Percentiles rank a stretch among this genome's conserved stretches.
Conservation (phyloP, 2,329 filamentous ascomycete genomes). For the Aspergillus puulaauensis region DNA sequence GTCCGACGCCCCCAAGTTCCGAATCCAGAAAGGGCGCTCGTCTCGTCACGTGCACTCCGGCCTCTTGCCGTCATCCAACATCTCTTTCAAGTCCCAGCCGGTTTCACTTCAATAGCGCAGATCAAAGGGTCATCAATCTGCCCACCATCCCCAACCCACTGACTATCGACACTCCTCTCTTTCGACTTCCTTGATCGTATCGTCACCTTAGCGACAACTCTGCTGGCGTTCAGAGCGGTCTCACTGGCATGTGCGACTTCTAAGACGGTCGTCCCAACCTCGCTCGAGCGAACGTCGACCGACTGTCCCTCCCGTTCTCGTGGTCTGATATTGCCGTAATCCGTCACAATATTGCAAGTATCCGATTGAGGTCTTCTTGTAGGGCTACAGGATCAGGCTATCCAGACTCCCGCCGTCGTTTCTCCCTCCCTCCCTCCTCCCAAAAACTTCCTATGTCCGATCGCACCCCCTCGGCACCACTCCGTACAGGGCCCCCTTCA, state of each 20-base stretch:
- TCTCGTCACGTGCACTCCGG: conserved; percentile 29
- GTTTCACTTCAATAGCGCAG: conserved; percentile 23
- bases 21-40: conserved; percentile 12
- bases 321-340: conserved; percentile 13
- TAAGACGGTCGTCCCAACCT: conserved; percentile 32
- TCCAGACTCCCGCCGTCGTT: conserved; percentile 17
- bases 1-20: conserved; percentile 13
- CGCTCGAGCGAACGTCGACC: conserved; percentile 35
- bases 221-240: conserved; percentile 14
- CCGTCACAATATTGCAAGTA: conserved; percentile 9
- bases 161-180: conserved; percentile 19
- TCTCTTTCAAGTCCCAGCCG: conserved; percentile 17
- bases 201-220: conserved; percentile 14
- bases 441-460: conserved; percentile 37
- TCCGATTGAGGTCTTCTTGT: conserved; percentile 7
- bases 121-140: conserved; percentile 25
- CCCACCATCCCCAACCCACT: conserved; percentile 17
- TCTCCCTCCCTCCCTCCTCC: conserved; percentile 13
- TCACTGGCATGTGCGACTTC: conserved; percentile 35
- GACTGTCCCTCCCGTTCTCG: conserved; percentile 17
- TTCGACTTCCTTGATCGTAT: conserved; percentile 1
- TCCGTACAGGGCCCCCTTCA: conserved; percentile 41
- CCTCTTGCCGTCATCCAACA: conserved; percentile 34
- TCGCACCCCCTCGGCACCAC: conserved; percentile 33
- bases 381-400: conserved; percentile 14